Conservation (phyloP, 176 grass and related monocot genomes). For the Elaeis guineensis region DNA sequence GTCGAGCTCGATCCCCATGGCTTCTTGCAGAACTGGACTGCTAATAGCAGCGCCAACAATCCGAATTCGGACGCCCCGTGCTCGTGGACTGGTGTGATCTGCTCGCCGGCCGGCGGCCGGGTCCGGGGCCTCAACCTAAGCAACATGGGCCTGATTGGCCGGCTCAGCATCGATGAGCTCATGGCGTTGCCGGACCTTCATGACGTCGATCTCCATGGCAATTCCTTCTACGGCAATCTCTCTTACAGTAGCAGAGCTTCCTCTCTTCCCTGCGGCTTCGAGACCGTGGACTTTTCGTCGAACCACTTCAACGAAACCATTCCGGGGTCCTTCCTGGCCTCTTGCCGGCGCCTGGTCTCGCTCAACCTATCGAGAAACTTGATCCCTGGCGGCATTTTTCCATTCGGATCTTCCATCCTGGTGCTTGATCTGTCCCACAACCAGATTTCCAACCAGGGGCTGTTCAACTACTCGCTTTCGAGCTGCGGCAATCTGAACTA, state of each 20-base stretch:
- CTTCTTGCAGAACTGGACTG: slow-evolving; percentile 35
- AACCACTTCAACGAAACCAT: slow-evolving; percentile 70
- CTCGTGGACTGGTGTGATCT: slow-evolving; percentile 54
- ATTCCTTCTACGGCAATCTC: slow-evolving; percentile 85
- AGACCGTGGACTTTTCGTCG: slow-evolving; percentile 53
- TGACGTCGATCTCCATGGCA: slow-evolving; percentile 48
- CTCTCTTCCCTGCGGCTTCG: slow-evolving; percentile 33
- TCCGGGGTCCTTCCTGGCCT: slow-evolving; percentile 41
- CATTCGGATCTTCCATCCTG: slow-evolving; percentile 45
- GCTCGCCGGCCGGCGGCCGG: slow-evolving; percentile 27
- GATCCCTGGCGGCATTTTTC: slow-evolving; percentile 41
- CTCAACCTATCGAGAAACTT: slow-evolving; percentile 70
- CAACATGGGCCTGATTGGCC: slow-evolving; percentile 56
- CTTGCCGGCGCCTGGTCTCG: slow-evolving; percentile 36
- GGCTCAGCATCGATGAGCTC: slow-evolving; percentile 46
- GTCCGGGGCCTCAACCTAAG: slow-evolving; percentile 58
- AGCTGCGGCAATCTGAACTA: slow-evolving; percentile 49
- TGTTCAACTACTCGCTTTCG: slow-evolving; percentile 65
- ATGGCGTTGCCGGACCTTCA: slow-evolving; percentile 42
- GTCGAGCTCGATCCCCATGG: slow-evolving; percentile 38
- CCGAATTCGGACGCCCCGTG: slow-evolving; percentile 41
- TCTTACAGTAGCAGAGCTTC: slow-evolving; percentile 32
- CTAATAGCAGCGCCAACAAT: background rate
- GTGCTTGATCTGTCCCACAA: slow-evolving; percentile 77
- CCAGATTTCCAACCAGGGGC: slow-evolving; percentile 32